Base-by-base conservation (phyloP, 495 filamentous ascomycete species). In the Aspergillus ellipticus region DNA sequence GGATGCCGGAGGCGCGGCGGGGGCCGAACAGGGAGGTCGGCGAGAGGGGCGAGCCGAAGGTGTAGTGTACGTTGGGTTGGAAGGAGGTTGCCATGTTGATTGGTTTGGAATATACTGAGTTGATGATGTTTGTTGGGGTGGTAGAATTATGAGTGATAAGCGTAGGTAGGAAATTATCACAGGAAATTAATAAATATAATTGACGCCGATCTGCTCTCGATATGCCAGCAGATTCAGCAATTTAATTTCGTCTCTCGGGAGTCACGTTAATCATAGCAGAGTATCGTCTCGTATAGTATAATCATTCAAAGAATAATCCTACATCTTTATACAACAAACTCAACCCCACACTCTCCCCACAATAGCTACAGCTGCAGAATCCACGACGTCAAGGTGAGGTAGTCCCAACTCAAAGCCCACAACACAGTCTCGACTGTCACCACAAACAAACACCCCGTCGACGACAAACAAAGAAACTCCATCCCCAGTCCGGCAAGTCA, bases 31-130 rank as follows among this genome's bases (percentile, higher is more conserved):
- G 48, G 3, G 54, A 42, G 28, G 54, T 51, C 20, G 54, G 28
- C 13, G 54, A 49, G 1, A 51, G 48, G 13, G 52, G 53, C 8
- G 46, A 19, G 2, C 49, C 47, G 39, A 56, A 56, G 9, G 54
- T 43, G 46, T 56, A 49, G n/a, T 51, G 54, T n/a, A 51, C 54
- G 24, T 56, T 49, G 7, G 54, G 24, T 51, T 56, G 54, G 37
- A 56, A 56, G 5, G 54, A 56, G 47, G 54, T 56, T 6, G 54
- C 54, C 54, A 56, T 56, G 0, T 16, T 19, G 26, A 9, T 24
- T 13, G 8, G n/a, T n/a, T n/a, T n/a, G n/a, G n/a, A n/a, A n/a
- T n/a, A n/a, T n/a, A n/a, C n/a, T n/a, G n/a, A n/a, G n/a, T n/a
- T n/a, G n/a, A n/a, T n/a, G 19, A 24, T 15, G 10, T 26, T 13